These are phyloP conservation scores for Diaporthe vaccinii DNA, from an alignment of 2,329 filamentous ascomycete species.

Conservation along the genomic window DNA sequence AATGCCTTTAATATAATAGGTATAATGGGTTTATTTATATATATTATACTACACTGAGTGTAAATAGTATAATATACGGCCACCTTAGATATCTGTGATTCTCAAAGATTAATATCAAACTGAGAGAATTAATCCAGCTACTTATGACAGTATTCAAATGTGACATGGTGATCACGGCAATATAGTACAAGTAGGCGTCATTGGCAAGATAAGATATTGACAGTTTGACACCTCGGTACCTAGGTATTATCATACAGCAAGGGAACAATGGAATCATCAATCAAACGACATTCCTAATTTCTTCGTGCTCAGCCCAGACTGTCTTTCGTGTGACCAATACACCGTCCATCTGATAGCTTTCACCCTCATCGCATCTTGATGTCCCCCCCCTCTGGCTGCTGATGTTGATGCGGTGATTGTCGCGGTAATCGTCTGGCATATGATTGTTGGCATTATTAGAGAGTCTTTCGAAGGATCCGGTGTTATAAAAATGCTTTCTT, in stretches of 20 bases:
- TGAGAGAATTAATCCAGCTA: too few species aligned
- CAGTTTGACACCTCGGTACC: too few species aligned
- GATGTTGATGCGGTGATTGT: neutral
- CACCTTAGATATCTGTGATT: too few species aligned
- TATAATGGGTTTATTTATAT: too few species aligned
- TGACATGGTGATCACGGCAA: too few species aligned
- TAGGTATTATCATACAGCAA: neutral
- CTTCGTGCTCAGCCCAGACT: neutral
- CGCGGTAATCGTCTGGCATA: neutral
- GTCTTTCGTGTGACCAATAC: neutral
- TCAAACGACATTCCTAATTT: neutral
- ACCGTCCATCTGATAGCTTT: neutral
- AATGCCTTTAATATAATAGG: too few species aligned
- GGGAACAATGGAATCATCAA: neutral
- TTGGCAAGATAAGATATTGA: too few species aligned
- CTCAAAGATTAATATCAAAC: too few species aligned
- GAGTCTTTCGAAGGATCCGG: neutral
- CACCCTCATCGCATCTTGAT: neutral
- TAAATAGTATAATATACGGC: too few species aligned
- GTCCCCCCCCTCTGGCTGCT: neutral
- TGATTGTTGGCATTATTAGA: neutral
- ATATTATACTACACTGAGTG: too few species aligned
- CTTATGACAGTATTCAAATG: too few species aligned
- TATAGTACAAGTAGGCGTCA: too few species aligned
- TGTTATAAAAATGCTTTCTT: neutral